Percentiles rank a stretch among this genome's conserved stretches.
These are phyloP conservation scores for Globisporangium nunn DNA, from an alignment of 352 stramenopile genomes.

Conservation along the genomic window DNA sequence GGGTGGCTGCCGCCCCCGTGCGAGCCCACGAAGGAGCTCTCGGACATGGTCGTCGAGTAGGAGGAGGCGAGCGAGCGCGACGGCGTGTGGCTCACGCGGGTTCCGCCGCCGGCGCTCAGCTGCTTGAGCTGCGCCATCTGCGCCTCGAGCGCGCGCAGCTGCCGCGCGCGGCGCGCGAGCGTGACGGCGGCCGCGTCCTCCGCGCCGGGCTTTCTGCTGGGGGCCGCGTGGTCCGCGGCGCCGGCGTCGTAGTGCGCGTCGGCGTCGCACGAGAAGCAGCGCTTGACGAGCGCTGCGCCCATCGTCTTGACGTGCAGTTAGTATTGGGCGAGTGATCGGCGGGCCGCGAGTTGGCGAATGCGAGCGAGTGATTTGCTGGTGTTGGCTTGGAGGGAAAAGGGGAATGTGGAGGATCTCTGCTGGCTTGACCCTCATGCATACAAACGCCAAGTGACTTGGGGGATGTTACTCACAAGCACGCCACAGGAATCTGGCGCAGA, in stretches of 20 bases:
- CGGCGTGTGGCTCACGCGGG: conserved; percentile 2
- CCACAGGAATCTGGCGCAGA: neutral
- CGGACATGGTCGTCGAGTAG: conserved; percentile 26
- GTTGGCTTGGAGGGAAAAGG: no score
- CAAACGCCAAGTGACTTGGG: neutral
- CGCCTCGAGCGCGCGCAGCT: conserved; percentile 10
- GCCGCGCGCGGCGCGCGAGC: conserved; percentile 6
- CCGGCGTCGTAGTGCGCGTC: neutral
- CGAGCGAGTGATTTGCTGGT: neutral
- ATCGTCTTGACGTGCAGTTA: conserved; percentile 6
- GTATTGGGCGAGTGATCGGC: neutral
- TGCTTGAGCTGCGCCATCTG: conserved; percentile 12
- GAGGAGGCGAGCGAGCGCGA: conserved; percentile 12
- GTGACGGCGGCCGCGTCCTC: neutral
- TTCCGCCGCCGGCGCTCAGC: conserved; percentile 1
- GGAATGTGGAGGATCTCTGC: neutral
- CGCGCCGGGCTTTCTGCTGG: neutral
- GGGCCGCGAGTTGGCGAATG: neutral
- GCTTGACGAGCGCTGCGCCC: conserved; percentile 31
- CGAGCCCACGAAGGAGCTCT: conserved; percentile 32
- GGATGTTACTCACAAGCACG: neutral
- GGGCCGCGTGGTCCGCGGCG: no score
- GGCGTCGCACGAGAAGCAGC: conserved; percentile 20
- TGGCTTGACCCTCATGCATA: neutral
- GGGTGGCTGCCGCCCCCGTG: neutral